Conservation (phyloP, 768 basidiomycete species). For the Tricholoma flavovirens region DNA sequence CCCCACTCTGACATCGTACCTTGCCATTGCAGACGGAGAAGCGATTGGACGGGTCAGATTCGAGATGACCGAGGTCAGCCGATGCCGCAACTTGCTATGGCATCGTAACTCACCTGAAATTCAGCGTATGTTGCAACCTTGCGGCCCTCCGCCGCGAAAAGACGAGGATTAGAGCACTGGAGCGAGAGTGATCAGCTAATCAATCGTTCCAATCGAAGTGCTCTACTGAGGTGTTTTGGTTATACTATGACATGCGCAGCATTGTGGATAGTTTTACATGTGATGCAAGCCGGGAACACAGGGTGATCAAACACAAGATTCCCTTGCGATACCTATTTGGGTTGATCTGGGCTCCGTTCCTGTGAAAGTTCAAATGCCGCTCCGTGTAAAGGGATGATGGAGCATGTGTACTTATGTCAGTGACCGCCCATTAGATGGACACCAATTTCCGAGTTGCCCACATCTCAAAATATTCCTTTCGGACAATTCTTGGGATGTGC, state of each 20-base stretch:
- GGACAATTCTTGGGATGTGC: constrained; percentile 1
- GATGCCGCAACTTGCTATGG: no score
- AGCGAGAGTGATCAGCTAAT: no score
- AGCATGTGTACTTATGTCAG: background rate
- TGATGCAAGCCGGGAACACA: background rate
- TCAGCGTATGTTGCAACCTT: constrained; percentile 92
- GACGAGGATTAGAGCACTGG: constrained; percentile 57
- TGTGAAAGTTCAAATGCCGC: constrained; percentile 5
- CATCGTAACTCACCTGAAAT: background rate
- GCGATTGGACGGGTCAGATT: constrained; percentile 84
- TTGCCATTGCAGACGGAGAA: constrained; percentile 93
- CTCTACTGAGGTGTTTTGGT: background rate
- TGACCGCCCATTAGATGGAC: constrained; percentile 9
- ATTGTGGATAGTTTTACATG: no score
- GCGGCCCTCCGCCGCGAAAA: constrained; percentile 86
- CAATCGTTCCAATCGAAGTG: no score
- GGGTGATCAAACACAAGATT: no score
- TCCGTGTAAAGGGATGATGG: background rate
- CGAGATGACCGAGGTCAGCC: constrained; percentile 88
- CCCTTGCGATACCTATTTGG: no score
- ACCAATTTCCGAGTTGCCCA: constrained; percentile 5
- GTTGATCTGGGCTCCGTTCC: background rate
- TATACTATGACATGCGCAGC: background rate
- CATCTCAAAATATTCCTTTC: constrained; percentile 6
- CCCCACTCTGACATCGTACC: constrained; percentile 75